Evolutionary conservation across 441 rosid genomes (phyloP), one percentile per base, ranked within the genome.

Genomic region (Populus hybrid): DNA sequence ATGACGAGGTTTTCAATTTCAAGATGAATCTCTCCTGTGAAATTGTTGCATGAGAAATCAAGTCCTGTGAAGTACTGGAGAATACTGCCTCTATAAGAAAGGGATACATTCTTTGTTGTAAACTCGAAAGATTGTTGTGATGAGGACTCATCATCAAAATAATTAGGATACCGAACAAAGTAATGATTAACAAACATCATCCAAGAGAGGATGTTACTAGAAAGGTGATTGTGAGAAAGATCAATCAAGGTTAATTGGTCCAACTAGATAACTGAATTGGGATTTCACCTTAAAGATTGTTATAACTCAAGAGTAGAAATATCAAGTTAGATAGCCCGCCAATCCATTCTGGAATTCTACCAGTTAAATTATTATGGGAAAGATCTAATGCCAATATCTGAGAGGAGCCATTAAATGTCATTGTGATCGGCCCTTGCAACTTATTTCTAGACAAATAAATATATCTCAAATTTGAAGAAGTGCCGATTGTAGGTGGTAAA

Each of bases 221-320:
- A 71, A n/a, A 77, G n/a, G 24, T 77, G 11, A n/a, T 77, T 77
- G 1, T 77, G 16, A 34, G 79, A 77, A 3, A 59, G 4, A 61
- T 77, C 79, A 23, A 77, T 3, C 3, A 77, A 9, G 3, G 20
- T 77, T 61, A 70, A 20, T 3, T 1, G 3, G 0, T 23, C 3
- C 9, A 77, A 26, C 18, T 70, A 36, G 63, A 77, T 0, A 77
- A 2, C 1, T 70, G 21, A 23, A 1, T 61, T 35, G 79, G 75
- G 6, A 77, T 61, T 6, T 71, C 75, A 26, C 75, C 71, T 38
- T 70, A 3, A 28, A 77, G 64, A 10, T 23, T 64, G 11, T 77
- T 77, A 20, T 64, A 4, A 12, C 69, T 71, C 24, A n/a, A n/a
- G 2, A 46, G 30, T 6, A 71, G 21, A 77, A 64, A 71, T 0